A percentile compares a stretch with the other conserved stretches of the same genome.
Conservation (phyloP, 345 rosid species). For the Salix arbutifolia region DNA sequence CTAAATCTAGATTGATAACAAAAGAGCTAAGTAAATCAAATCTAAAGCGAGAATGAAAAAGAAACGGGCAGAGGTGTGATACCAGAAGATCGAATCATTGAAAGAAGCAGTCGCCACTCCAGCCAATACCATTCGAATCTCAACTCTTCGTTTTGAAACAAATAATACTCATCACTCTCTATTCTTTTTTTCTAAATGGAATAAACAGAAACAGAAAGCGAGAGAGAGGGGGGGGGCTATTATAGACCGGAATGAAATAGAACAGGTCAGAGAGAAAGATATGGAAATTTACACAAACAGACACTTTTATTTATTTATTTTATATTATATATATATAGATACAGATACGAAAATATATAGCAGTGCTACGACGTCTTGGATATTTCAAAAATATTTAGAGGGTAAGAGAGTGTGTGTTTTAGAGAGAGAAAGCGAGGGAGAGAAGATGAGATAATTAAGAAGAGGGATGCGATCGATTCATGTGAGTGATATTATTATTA, state of each 20-base stretch:
- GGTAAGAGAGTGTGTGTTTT: not conserved
- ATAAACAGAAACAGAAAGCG: slow-evolving; percentile 7
- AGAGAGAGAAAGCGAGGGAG: slow-evolving; percentile 8
- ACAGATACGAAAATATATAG: too few species aligned
- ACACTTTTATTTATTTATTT: not conserved
- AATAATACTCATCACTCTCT: slow-evolving; percentile 4
- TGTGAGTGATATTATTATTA: too few species aligned
- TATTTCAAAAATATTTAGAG: too few species aligned
- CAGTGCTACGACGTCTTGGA: too few species aligned
- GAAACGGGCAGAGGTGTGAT: slow-evolving; percentile 10
- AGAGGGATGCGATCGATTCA: not conserved
- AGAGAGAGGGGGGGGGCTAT: not conserved
- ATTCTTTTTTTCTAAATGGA: not conserved
- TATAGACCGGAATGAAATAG: not conserved
- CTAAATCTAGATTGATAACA: not conserved
- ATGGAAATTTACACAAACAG: not conserved
- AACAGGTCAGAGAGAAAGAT: not conserved
- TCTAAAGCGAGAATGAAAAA: not conserved
- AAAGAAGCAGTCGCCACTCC: slow-evolving; percentile 6
- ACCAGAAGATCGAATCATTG: slow-evolving; percentile 39
- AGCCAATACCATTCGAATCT: slow-evolving; percentile 36
- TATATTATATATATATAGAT: too few species aligned
- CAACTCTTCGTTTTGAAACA: slow-evolving; percentile 1
- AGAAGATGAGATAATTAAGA: not conserved
- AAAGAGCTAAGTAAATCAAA: not conserved